These are phyloP conservation scores for Amanita phalloides DNA, from an alignment of 768 basidiomycete species.

Conservation along the genomic window DNA sequence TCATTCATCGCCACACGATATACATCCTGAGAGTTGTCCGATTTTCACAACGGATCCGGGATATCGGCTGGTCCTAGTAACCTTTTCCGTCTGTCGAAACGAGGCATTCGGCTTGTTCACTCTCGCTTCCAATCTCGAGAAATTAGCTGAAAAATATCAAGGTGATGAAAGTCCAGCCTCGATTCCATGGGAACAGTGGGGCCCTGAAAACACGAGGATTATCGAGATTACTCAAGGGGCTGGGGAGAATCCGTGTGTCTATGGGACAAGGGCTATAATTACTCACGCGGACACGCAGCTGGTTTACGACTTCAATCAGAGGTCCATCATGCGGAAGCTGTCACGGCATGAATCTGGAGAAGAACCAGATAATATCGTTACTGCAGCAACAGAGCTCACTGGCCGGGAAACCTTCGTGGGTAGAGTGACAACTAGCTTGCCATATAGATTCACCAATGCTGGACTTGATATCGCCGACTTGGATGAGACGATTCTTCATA, in stretches of 20 bases:
- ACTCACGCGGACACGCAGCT: not conserved
- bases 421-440: not conserved
- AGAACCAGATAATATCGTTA: not conserved
- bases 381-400: not conserved
- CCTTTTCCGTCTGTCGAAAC: conserved; percentile 20
- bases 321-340: not conserved
- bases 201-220: conserved; percentile 34
- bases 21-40: conserved; percentile 19
- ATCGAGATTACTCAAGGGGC: conserved; percentile 20
- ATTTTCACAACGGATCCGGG: conserved; percentile 35
- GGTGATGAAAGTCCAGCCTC: conserved; percentile 1
- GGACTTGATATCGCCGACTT: not conserved
- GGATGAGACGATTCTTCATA: not conserved
- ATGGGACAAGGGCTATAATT: conserved; percentile 33
- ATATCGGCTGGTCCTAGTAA: conserved; percentile 35
- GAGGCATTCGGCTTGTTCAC: conserved; percentile 27
- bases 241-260: conserved; percentile 50
- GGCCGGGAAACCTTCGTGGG: not conserved
- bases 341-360: not conserved
- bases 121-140: conserved; percentile 26
- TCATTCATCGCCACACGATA: conserved; percentile 29
- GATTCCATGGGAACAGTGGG: conserved; percentile 40
- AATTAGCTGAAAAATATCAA: conserved; percentile 17
- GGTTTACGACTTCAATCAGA: conserved; percentile 7
- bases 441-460: not conserved